A percentile compares a stretch with the other conserved stretches of the same genome.
These are phyloP conservation scores for Hypoxylon subgilvum DNA, from an alignment of 495 filamentous ascomycete genomes.

Conservation along the genomic window DNA sequence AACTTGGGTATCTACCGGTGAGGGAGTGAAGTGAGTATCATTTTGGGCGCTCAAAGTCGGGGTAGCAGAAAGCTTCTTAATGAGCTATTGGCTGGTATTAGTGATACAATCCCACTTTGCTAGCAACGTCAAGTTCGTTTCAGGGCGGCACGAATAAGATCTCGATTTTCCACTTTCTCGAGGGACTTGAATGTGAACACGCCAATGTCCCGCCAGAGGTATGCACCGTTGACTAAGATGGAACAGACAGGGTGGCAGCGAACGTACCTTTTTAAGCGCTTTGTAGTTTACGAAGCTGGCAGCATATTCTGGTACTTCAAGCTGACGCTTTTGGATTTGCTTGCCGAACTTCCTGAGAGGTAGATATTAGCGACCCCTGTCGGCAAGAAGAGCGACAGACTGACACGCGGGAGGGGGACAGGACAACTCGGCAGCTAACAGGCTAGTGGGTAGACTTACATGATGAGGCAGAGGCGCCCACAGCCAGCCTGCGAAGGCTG, in stretches of 20 bases:
- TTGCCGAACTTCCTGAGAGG: constrained; percentile 98
- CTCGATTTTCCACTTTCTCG: neutral
- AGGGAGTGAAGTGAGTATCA: constrained; percentile 57
- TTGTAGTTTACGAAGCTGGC: constrained; percentile 99
- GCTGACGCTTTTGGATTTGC: constrained; percentile 96
- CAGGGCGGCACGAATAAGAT: constrained; percentile 20
- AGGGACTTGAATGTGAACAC: constrained; percentile 2
- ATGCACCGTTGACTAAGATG: constrained; percentile 5
- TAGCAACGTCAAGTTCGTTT: constrained; percentile 23
- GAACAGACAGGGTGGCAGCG: constrained; percentile 1
- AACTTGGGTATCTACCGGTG: constrained; percentile 73
- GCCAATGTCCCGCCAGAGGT: constrained; percentile 5
- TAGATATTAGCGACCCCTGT: constrained; percentile 20
- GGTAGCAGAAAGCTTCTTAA: constrained; percentile 94
- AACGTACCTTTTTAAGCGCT: constrained; percentile 89
- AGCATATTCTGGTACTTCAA: constrained; percentile 98
- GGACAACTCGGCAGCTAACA: neutral
- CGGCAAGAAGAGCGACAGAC: neutral
- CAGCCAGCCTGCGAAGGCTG: constrained; percentile 34
- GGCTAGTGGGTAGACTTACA: constrained; percentile 42
- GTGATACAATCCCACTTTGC: constrained; percentile 37
- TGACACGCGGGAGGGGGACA: neutral
- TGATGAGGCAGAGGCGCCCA: constrained; percentile 38
- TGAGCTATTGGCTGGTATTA: constrained; percentile 70
- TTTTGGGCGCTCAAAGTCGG: constrained; percentile 79